phyloP scores from a whole-genome alignment of 2,329 filamentous ascomycete genomes.

The Diaporthe velutina region DNA sequence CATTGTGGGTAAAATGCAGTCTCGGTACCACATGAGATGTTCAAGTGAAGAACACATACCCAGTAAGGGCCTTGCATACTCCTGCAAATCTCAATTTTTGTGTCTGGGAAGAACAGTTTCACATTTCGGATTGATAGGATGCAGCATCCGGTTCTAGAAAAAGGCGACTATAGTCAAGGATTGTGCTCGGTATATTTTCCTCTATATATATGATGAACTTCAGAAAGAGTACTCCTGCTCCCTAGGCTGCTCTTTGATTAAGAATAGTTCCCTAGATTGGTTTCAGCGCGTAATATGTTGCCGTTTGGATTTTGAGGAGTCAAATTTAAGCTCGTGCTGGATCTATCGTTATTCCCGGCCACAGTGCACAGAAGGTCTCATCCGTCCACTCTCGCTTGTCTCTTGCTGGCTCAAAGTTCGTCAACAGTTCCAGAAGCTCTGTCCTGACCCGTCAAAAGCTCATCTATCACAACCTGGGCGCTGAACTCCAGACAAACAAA shows the following conservation, averaged over 20 bases:
- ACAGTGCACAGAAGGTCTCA: background rate
- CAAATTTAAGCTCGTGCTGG: background rate
- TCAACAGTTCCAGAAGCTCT: background rate
- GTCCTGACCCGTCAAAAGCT: background rate
- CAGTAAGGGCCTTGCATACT: too few species aligned
- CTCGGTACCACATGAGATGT: background rate
- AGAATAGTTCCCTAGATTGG: too few species aligned
- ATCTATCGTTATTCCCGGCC: background rate
- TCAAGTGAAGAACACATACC: background rate
- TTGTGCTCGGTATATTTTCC: too few species aligned
- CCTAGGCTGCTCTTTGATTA: too few species aligned
- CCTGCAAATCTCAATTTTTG: background rate
- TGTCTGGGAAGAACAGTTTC: too few species aligned
- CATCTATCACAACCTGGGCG: background rate
- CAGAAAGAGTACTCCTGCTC: too few species aligned
- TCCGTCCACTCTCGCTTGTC: background rate
- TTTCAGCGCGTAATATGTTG: background rate
- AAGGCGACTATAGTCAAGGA: too few species aligned
- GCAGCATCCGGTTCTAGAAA: too few species aligned
- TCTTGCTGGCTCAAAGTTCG: background rate
- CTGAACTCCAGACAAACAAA: background rate
- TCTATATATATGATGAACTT: background rate
- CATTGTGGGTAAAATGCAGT: background rate
- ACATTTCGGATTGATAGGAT: too few species aligned
- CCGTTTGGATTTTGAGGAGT: too few species aligned